A percentile compares a stretch with the other conserved stretches of the same genome.
phyloP scores from a whole-genome alignment of 768 basidiomycete species.

The Naematelia aurantialba region DNA sequence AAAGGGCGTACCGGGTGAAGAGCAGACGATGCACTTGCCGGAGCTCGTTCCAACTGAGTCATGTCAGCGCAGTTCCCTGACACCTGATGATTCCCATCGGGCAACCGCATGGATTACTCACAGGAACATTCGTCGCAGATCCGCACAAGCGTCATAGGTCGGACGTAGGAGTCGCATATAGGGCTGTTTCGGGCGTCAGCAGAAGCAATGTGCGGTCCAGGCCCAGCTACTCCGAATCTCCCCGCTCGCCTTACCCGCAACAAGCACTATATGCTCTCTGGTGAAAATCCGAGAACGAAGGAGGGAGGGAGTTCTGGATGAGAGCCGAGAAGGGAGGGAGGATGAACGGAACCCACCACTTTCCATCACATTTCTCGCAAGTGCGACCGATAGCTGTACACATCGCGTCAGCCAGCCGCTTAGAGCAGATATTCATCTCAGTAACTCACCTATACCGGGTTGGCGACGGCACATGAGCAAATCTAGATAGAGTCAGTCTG shows the following conservation, averaged over 20 bases:
- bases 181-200: slow-evolving; percentile 61
- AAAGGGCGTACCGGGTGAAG: slow-evolving; percentile 70
- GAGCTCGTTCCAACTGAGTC: slow-evolving; percentile 63
- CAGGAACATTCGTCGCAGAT: slow-evolving; percentile 99
- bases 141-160: slow-evolving; percentile 94
- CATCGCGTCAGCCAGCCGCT: no score
- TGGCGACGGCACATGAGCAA: slow-evolving; percentile 97
- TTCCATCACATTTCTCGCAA: slow-evolving; percentile 98
- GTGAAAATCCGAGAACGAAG: not conserved
- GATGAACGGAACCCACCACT: slow-evolving; percentile 66
- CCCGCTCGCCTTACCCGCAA: no score
- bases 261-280: no score
- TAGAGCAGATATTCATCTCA: not conserved
- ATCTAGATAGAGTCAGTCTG: slow-evolving; percentile 57
- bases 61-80: slow-evolving; percentile 13
- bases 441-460: slow-evolving; percentile 82
- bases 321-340: not conserved
- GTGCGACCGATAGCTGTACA: slow-evolving; percentile 96
- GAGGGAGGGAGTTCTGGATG: not conserved
- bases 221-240: no score
- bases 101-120: slow-evolving; percentile 55
- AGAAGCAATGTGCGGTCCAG: no score
- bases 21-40: slow-evolving; percentile 95
- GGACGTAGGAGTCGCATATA: slow-evolving; percentile 97
- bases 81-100: not conserved